Conservation (phyloP, 1,139 yeast species). For the Saccharomyces hybrid region DNA sequence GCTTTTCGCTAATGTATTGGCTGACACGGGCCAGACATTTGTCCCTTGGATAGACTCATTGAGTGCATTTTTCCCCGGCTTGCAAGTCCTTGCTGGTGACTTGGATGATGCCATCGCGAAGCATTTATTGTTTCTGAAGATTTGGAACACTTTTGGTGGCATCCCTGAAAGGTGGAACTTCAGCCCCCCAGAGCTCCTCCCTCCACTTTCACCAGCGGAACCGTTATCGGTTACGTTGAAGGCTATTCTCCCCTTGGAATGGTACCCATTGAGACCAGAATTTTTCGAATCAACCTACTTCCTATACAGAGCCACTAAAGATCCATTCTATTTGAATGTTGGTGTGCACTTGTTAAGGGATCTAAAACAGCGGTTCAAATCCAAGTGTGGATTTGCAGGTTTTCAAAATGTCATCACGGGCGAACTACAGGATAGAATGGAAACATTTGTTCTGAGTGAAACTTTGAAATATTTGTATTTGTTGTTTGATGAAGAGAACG, state of each 20-base stretch:
- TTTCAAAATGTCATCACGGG: constrained; percentile 63
- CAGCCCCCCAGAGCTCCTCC: constrained; percentile 7
- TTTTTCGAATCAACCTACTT: constrained; percentile 84
- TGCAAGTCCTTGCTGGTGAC: constrained; percentile 74
- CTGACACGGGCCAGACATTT: constrained; percentile 42
- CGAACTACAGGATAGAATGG: constrained; percentile 71
- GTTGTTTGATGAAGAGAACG: constrained; percentile 63
- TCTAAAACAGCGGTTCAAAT: constrained; percentile 44
- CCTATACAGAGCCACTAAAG: constrained; percentile 74
- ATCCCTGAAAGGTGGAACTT: constrained; percentile 86
- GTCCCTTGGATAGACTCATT: constrained; percentile 78
- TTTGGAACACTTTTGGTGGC: constrained; percentile 75
- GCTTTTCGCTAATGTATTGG: constrained; percentile 56
- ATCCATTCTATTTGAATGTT: constrained; percentile 72
- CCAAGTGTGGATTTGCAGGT: constrained; percentile 80
- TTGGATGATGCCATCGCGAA: constrained; percentile 54
- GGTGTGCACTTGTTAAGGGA: constrained; percentile 59
- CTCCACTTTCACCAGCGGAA: constrained; percentile 1
- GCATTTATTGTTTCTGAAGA: constrained; percentile 60
- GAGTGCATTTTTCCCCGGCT: constrained; percentile 83
- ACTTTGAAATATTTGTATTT: constrained; percentile 78
- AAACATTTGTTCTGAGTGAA: constrained; percentile 86
- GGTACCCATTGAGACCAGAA: constrained; percentile 93
- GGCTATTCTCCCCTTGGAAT: constrained; percentile 48
- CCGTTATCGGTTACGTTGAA: not conserved